phyloP scores from a whole-genome alignment of 2,329 filamentous ascomycete genomes.

The Colletotrichum liaoningense region DNA sequence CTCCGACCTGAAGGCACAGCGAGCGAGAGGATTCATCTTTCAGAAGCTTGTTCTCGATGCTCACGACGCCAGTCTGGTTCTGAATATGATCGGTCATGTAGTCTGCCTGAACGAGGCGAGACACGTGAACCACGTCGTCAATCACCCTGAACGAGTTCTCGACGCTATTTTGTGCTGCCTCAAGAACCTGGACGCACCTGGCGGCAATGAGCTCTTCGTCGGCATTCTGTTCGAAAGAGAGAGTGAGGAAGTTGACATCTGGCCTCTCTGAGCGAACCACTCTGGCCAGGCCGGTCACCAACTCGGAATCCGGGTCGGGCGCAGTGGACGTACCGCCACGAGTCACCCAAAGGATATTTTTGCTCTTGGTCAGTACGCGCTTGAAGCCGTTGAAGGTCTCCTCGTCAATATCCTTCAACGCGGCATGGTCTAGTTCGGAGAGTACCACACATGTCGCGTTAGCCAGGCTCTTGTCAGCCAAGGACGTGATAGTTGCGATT shows the following conservation, averaged over 20 bases:
- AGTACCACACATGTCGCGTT: constrained; percentile 39
- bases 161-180: background rate
- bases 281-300: constrained; percentile 40
- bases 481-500: background rate
- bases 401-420: constrained; percentile 37
- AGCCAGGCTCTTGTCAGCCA: constrained; percentile 26
- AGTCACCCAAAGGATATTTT: constrained; percentile 29
- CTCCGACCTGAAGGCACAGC: constrained; percentile 48
- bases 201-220: constrained; percentile 14
- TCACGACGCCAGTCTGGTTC: constrained; percentile 31
- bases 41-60: constrained; percentile 7
- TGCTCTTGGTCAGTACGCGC: constrained; percentile 37
- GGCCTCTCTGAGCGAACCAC: constrained; percentile 38
- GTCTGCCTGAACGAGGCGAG: constrained; percentile 19
- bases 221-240: constrained; percentile 35
- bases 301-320: constrained; percentile 36
- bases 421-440: constrained; percentile 37
- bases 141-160: constrained; percentile 27
- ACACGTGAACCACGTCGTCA: background rate
- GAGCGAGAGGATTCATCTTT: background rate
- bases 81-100: constrained; percentile 29
- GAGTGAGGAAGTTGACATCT: constrained; percentile 35
- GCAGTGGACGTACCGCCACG: constrained; percentile 16
- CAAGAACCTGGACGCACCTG: constrained; percentile 4
- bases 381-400: constrained; percentile 37